Evolutionary conservation across 352 stramenopile genomes (phyloP).

Genomic region (Phytophthora tentaculata): DNA sequence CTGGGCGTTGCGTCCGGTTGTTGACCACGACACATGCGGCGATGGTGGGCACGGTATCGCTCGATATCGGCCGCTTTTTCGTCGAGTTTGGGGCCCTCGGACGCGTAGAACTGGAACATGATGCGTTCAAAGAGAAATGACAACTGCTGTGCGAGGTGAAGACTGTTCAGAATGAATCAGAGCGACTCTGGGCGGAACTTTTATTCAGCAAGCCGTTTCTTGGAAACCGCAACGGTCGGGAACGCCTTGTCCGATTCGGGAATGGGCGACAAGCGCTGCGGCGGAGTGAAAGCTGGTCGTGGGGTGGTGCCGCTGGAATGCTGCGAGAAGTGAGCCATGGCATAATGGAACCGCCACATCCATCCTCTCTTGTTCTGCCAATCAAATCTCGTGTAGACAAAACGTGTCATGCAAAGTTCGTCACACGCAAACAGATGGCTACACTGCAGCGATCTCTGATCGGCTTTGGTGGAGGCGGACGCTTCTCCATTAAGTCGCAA

Average conservation of each 20-base stretch:
- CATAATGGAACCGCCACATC: neutral
- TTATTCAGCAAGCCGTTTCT: slow-evolving; percentile 23
- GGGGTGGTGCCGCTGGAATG: neutral
- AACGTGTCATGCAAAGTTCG: neutral
- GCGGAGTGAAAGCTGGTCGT: neutral
- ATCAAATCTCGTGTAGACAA: neutral
- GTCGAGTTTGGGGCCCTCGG: slow-evolving; percentile 5
- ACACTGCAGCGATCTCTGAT: neutral
- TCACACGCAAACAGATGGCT: slow-evolving; percentile 7
- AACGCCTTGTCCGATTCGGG: neutral
- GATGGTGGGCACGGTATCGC: slow-evolving; percentile 46
- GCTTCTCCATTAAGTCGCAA: neutral
- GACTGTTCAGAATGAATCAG: slow-evolving; percentile 12
- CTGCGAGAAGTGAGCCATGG: neutral
- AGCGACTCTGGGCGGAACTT: slow-evolving; percentile 18
- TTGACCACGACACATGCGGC: slow-evolving; percentile 40
- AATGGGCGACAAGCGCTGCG: slow-evolving; percentile 6
- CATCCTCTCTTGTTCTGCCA: neutral
- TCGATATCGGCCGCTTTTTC: slow-evolving; percentile 46
- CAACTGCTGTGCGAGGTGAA: slow-evolving; percentile 6
- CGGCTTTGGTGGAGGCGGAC: neutral
- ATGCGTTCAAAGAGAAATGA: neutral
- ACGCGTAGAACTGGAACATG: slow-evolving; percentile 41
- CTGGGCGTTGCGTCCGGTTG: slow-evolving; percentile 13
- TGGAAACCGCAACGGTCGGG: slow-evolving; percentile 10